Evolutionary conservation across 2,329 filamentous ascomycete species (phyloP), one percentile per base, ranked within the genome.

Genomic region (Pestalotiopsis sp.): DNA sequence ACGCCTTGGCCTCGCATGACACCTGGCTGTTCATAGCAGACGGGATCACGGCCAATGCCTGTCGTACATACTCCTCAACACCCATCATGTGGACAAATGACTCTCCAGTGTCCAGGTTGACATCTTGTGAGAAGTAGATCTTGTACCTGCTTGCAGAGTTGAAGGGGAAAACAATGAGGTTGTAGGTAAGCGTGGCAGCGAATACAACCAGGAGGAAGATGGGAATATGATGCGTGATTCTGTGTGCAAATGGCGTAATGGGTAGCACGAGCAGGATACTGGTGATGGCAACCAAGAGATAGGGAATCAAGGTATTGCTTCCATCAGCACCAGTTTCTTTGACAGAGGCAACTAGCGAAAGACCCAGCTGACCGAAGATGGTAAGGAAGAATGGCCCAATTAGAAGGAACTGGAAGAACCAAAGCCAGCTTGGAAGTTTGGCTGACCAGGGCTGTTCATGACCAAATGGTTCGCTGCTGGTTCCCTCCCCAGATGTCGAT

Each of bases 361-460:
- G 84, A 1, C 87, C 91, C 23, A 95, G 83, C 75, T 96, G 93
- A 1, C 90, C 93, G 12, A 93, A 81, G 25, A 97, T 79, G 69
- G 95, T 90, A 0, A 91, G 90, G 57, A 94, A 86, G 45, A 89
- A 79, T 14, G 95, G 94, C 0, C 89, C 92, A 11, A 97, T 82
- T 17, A 98, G 77, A 3, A 98, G 82, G 72, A 98, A 91, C 75
- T 99, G 95, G 20, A 97, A 74, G 57, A 96, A 80, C 96, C 96
- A 99, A 20, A 92, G 90, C 92, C 92, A 98, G 59, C 87, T 88
- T 1, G 94, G 93, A 66, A 98, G 82, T 49, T 86, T 86, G 3
- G 87, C 87, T 65, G 94, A 97, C 96, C 96, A 99, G 14, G 87
- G 82, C 79, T 98, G 96, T 77, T 98, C 96, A 66, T 88, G 83